These are phyloP conservation scores for Erysimum pusillum DNA, from an alignment of 441 rosid species.

Conservation along the genomic window DNA sequence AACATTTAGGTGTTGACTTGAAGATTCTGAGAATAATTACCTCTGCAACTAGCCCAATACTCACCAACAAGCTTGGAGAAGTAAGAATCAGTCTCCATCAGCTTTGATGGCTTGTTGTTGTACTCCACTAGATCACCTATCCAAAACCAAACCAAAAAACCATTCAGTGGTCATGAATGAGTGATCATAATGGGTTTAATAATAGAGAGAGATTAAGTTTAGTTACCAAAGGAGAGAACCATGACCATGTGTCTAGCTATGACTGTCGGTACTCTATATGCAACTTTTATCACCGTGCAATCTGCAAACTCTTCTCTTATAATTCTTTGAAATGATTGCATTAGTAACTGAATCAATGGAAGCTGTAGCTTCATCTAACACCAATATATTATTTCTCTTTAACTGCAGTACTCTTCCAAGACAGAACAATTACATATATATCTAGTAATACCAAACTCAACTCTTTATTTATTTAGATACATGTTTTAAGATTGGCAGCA, in stretches of 20 bases:
- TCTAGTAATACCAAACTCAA: too few relatives aligned
- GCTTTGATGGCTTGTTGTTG: conserved; percentile 69
- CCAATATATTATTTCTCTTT: conserved; percentile 75
- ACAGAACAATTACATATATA: conserved; percentile 56
- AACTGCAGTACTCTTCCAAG: conserved; percentile 87
- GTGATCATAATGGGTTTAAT: not conserved
- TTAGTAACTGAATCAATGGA: conserved; percentile 88
- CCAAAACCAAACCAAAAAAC: not conserved
- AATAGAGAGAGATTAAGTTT: conserved; percentile 3
- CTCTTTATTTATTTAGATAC: too few relatives aligned
- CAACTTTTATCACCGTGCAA: conserved; percentile 82
- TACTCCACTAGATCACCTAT: conserved; percentile 78
- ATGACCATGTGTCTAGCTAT: conserved; percentile 91
- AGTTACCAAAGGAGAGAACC: conserved; percentile 81
- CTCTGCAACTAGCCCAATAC: conserved; percentile 86
- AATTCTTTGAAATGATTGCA: conserved; percentile 70
- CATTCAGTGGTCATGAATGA: not conserved
- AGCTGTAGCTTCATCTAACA: conserved; percentile 95
- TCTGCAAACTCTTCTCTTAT: too few relatives aligned
- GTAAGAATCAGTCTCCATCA: conserved; percentile 74
- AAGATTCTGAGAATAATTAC: conserved; percentile 48
- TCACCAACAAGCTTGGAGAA: conserved; percentile 89
- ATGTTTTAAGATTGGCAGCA: too few relatives aligned
- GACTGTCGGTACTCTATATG: conserved; percentile 89
- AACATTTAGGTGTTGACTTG: not conserved